Conservation (phyloP, 2,329 filamentous ascomycete genomes). For the Coniochaeta ligniaria region DNA sequence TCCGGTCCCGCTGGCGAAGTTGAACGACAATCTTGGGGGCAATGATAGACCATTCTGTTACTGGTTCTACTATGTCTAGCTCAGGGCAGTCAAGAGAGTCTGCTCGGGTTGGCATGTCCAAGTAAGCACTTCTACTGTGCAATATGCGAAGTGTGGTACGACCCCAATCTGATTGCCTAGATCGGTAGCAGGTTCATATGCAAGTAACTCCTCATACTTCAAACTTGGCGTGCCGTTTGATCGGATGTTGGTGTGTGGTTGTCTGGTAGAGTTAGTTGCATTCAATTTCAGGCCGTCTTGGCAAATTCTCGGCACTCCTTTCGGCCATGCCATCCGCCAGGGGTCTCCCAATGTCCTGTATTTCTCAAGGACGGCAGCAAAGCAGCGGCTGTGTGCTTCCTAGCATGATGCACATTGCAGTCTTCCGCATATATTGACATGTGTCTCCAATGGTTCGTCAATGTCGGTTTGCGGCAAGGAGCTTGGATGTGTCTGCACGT, state of each 20-base stretch:
- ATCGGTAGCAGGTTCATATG: too few species aligned
- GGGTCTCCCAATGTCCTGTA: too few species aligned
- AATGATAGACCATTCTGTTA: conserved; percentile 18
- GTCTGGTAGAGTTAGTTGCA: background rate
- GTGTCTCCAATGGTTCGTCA: background rate
- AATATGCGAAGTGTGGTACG: background rate
- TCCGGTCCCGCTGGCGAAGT: conserved; percentile 14
- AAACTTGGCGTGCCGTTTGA: background rate
- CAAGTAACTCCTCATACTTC: too few species aligned
- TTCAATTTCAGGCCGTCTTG: background rate
- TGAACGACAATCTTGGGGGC: conserved; percentile 19
- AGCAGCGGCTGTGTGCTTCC: background rate
- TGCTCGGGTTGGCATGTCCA: background rate
- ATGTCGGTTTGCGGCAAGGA: background rate
- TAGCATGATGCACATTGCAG: background rate
- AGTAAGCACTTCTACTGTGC: background rate
- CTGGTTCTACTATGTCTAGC: conserved; percentile 18
- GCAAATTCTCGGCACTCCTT: background rate
- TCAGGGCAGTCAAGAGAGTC: background rate
- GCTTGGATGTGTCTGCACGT: background rate
- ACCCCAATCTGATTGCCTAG: too few species aligned
- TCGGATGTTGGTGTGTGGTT: background rate
- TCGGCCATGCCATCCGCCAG: background rate
- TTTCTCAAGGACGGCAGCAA: too few species aligned
- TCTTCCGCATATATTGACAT: background rate